Base-by-base conservation (phyloP, 2,329 filamentous ascomycete genomes). In the Trichoderma semiorbis region DNA sequence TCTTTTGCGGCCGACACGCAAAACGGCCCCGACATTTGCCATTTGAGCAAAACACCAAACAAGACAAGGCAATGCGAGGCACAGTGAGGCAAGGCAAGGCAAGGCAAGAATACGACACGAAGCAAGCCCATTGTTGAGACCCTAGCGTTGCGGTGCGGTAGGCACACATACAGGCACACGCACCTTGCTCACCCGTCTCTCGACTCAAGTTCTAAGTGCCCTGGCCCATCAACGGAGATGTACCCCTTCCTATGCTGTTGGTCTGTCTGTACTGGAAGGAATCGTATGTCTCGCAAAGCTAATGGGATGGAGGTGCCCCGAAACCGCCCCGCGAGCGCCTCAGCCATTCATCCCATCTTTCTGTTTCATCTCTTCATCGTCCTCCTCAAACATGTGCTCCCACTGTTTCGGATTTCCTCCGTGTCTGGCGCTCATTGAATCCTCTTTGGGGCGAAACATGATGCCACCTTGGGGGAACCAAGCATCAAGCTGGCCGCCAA, bases 331-430 rank as follows among this genome's bases (percentile, higher is more conserved):
- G 11, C 61, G 36, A 64, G 57, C 30, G 10, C n/a, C 14, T 39
- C 28, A 21, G 43, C 63, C 43, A 55, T 34, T 65, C 64, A 67
- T 67, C 64, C 32, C 64, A 67, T 67, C 47, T 67, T 7, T 39
- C 47, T 57, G 43, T 57, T 39, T 50, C 64, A 53, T 36, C 47
- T 43, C 39, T 34, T 60, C 34, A 36, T 68, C 50, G 30, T 43
- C 26, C 14, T 50, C 16, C n/a, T 24, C 24, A 18, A 34, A 50
- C 26, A 21, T 12, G 12, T 18, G 12, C 26, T 28, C 26, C 8
- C 12, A 18, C 65, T 32, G n/a, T 47, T 69, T 69, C 26, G 55
- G 28, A 67, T 24, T 57, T 50, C 64, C 55, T 67, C 64, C 12
- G n/a, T 43, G 12, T 34, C 39, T 24, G 36, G 28, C 39, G 66